Conservation (phyloP, 805 yeast species). For the Metschnikowia lunata region DNA sequence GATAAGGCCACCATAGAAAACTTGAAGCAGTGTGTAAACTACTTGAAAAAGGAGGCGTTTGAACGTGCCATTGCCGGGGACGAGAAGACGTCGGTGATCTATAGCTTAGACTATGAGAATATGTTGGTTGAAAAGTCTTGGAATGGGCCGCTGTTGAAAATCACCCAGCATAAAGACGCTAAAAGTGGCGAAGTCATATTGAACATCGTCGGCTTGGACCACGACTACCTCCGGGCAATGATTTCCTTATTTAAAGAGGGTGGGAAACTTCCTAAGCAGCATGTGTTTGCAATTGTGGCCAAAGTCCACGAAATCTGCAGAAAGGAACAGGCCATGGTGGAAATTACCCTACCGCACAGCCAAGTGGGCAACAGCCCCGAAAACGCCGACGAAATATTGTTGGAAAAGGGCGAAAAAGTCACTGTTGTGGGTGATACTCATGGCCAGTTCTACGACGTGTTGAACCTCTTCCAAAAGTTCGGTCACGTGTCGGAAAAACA, state of each 20-base stretch:
- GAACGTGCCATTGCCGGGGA: slow-evolving; percentile 81
- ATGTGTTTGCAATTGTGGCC: slow-evolving; percentile 76
- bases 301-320: slow-evolving; percentile 62
- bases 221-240: slow-evolving; percentile 58
- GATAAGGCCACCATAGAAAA: slow-evolving; percentile 66
- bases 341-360: slow-evolving; percentile 45
- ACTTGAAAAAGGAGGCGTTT: slow-evolving; percentile 71
- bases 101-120: slow-evolving; percentile 43
- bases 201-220: slow-evolving; percentile 40
- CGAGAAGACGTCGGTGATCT: slow-evolving; percentile 49
- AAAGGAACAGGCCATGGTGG: slow-evolving; percentile 72
- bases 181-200: slow-evolving; percentile 19
- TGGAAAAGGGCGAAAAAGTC: slow-evolving; percentile 40
- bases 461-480: slow-evolving; percentile 69
- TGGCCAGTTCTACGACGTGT: slow-evolving; percentile 90
- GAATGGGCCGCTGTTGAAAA: slow-evolving; percentile 53
- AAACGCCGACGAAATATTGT: slow-evolving; percentile 22
- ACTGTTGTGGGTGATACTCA: slow-evolving; percentile 98
- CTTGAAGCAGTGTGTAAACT: slow-evolving; percentile 56
- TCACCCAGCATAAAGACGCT: slow-evolving; percentile 26
- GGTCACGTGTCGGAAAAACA: slow-evolving; percentile 69
- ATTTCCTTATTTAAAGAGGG: slow-evolving; percentile 71
- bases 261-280: slow-evolving; percentile 70
- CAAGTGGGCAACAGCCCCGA: slow-evolving; percentile 11
- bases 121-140: slow-evolving; percentile 51